A percentile compares a stretch with the other conserved stretches of the same genome.
Evolutionary conservation across 1,284 basidiomycete species (phyloP).

Genomic region (Cutaneotrichosporon dermatis): DNA sequence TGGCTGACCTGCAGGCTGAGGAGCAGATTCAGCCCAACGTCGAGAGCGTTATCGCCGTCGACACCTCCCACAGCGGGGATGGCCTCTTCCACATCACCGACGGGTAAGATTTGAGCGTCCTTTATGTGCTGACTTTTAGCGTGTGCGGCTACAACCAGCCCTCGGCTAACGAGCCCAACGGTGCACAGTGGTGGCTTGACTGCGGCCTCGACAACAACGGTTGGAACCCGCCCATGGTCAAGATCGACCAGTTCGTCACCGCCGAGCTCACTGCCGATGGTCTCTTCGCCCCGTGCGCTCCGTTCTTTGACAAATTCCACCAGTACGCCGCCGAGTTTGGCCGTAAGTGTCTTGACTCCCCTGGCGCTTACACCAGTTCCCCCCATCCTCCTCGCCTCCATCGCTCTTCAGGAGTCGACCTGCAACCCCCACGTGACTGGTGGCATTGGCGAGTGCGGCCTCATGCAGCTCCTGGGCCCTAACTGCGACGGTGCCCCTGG

Average conservation of each 20-base stretch:
- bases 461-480: slow-evolving; percentile 76
- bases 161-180: slow-evolving; percentile 60
- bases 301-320: slow-evolving; percentile 60
- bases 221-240: slow-evolving; percentile 50
- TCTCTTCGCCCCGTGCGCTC: slow-evolving; percentile 61
- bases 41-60: too few relatives aligned
- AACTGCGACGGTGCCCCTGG: slow-evolving; percentile 67
- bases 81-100: neutral
- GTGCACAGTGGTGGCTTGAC: slow-evolving; percentile 68
- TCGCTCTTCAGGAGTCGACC: slow-evolving; percentile 74
- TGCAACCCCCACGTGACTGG: slow-evolving; percentile 48
- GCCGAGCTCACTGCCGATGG: slow-evolving; percentile 56
- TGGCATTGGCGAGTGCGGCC: slow-evolving; percentile 64
- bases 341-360: slow-evolving; percentile 44
- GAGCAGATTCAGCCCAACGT: too few relatives aligned
- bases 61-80: too few relatives aligned
- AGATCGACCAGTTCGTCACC: slow-evolving; percentile 54
- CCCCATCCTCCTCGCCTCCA: slow-evolving; percentile 71
- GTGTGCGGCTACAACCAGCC: slow-evolving; percentile 36
- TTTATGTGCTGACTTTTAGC: neutral
- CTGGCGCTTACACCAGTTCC: neutral
- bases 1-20: too few relatives aligned
- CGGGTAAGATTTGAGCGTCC: neutral
- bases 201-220: slow-evolving; percentile 59
- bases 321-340: slow-evolving; percentile 57